Percentiles rank a stretch among this genome's conserved stretches.
Evolutionary conservation across 2,329 filamentous ascomycete genomes (phyloP).

Genomic region (Elsinoe necatrix): DNA sequence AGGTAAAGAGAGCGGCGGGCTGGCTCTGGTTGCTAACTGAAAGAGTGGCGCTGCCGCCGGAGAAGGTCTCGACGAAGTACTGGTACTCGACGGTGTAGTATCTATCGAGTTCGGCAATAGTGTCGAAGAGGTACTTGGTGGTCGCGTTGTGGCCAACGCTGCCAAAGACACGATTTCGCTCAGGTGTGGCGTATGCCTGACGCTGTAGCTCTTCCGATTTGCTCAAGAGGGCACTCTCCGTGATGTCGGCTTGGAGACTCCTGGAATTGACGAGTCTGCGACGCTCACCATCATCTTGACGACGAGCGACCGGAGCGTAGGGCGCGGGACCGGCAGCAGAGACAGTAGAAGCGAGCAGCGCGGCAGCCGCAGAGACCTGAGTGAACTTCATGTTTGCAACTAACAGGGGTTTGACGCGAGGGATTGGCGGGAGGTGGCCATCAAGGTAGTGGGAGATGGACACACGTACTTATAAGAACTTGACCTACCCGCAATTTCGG

Average conservation of each 20-base stretch:
- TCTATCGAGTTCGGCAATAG: conserved; percentile 40
- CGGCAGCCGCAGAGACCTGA: conserved; percentile 8
- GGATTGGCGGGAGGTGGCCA: conserved; percentile 12
- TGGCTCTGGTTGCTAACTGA: conserved; percentile 49
- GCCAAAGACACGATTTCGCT: conserved; percentile 9
- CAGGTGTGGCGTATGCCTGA: conserved; percentile 2
- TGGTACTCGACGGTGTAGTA: conserved; percentile 55
- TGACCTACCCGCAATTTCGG: conserved; percentile 11
- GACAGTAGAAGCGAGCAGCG: conserved; percentile 4
- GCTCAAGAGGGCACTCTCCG: background rate
- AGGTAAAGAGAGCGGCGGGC: conserved; percentile 38
- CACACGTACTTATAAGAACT: conserved; percentile 10
- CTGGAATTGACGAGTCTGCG: conserved; percentile 9
- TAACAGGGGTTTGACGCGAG: background rate
- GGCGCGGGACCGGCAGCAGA: conserved; percentile 4
- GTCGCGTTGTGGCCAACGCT: conserved; percentile 21
- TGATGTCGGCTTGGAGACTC: conserved; percentile 11
- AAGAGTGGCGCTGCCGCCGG: conserved; percentile 25
- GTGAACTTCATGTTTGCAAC: conserved; percentile 10
- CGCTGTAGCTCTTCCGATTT: conserved; percentile 5
- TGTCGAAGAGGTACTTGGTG: conserved; percentile 26
- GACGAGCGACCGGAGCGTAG: conserved; percentile 5
- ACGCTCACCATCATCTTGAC: conserved; percentile 7
- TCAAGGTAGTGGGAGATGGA: conserved; percentile 12
- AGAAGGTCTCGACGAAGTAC: conserved; percentile 22